Base-by-base conservation (phyloP, 1,139 yeast genomes). In the Yamadazyma diddensiae region DNA sequence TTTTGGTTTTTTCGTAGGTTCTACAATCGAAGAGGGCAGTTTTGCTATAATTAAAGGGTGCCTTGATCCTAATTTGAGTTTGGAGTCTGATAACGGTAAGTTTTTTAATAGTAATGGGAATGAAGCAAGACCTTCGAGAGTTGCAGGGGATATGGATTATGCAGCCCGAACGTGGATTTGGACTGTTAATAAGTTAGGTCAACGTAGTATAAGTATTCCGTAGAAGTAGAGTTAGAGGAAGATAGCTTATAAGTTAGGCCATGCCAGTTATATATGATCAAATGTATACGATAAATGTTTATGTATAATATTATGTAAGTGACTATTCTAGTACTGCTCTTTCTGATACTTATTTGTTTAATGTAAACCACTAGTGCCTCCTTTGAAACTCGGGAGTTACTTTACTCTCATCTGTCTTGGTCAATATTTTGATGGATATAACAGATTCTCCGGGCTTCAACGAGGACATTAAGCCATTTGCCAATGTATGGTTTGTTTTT, bases 151-250 rank as follows among this genome's bases (percentile, higher is more conserved):
- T 49, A 58, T 73, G 57, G 78, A 75, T 37, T 75, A 72, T 47
- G 85, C 86, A 1, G 80, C 82, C 7, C 61, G 78, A 31, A 79
- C 86, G 12, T 86, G 94, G 92, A 76, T 78, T n/a, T 85, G 95
- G 95, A 82, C 94, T 0, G 71, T 78, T 5, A 71, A 67, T 31
- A 73, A 82, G 49, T 57, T 86, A 37, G 66, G 73, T 38, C 69
- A 73, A 39, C 62, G 85, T 33, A 56, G 64, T 23, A 60, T 65
- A 28, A 41, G 50, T 26, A 46, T 52, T 15, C 52, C 55, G 5
- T 12, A 26, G 16, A 11, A 24, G 17, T 24, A 12, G 9, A 24
- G 47, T 80, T n/a, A n/a, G n/a, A n/a, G n/a, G n/a, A n/a, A n/a
- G n/a, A n/a, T n/a, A n/a, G n/a, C n/a, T n/a, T n/a, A n/a, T n/a